Conservation (phyloP, 2,329 filamentous ascomycete species). For the Aspergillus sp. region DNA sequence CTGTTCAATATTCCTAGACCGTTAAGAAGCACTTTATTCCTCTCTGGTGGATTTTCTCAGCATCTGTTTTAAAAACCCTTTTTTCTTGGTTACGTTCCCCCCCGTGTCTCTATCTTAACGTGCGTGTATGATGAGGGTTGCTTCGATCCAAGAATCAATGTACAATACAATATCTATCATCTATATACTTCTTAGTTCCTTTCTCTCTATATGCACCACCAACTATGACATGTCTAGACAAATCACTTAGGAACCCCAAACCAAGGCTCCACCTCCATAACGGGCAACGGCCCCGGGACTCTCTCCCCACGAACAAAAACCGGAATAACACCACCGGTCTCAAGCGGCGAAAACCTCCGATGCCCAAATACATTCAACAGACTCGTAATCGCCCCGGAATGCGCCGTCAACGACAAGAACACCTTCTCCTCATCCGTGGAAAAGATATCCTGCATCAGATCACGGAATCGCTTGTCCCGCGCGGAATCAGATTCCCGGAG, state of each 20-base stretch:
- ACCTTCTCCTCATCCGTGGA: slow-evolving; percentile 44
- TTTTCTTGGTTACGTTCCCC: not conserved
- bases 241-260: slow-evolving; percentile 21
- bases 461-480: slow-evolving; percentile 49
- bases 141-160: slow-evolving; percentile 6
- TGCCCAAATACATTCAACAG: slow-evolving; percentile 52
- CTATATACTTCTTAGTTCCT: not conserved
- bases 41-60: slow-evolving; percentile 17
- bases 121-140: not conserved
- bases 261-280: slow-evolving; percentile 28
- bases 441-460: slow-evolving; percentile 58
- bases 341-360: slow-evolving; percentile 45
- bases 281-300: slow-evolving; percentile 20
- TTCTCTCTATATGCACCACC: not conserved
- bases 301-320: slow-evolving; percentile 50
- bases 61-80: slow-evolving; percentile 5
- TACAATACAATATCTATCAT: slow-evolving; percentile 13
- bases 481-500: slow-evolving; percentile 52
- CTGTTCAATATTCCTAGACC: slow-evolving; percentile 27
- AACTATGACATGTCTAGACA: not conserved
- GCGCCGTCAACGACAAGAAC: slow-evolving; percentile 58
- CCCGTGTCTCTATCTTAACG: not conserved
- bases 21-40: slow-evolving; percentile 22
- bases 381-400: slow-evolving; percentile 61
- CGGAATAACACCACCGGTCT: slow-evolving; percentile 55